phyloP scores from a whole-genome alignment of 768 basidiomycete species.

The Plicaturopsis crispa region DNA sequence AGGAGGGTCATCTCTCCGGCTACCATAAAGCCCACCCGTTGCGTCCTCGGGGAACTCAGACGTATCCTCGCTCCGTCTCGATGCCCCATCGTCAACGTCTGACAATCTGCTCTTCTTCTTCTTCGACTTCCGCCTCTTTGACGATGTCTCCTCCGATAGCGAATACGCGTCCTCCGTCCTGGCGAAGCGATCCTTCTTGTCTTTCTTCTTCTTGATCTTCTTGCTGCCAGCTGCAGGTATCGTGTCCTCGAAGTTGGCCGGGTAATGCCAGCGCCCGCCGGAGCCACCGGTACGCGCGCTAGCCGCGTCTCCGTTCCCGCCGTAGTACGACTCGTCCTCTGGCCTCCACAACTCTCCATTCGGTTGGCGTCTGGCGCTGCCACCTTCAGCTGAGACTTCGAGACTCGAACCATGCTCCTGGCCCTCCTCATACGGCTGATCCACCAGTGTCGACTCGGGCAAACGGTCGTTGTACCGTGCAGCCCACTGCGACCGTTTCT shows the following conservation, averaged over 20 bases:
- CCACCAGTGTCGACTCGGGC: slow-evolving; percentile 59
- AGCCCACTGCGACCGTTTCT: slow-evolving; percentile 83
- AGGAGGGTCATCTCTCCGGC: slow-evolving; percentile 9
- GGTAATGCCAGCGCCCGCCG: slow-evolving; percentile 75
- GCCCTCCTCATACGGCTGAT: slow-evolving; percentile 71
- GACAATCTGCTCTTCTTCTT: slow-evolving; percentile 45
- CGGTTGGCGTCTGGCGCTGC: slow-evolving; percentile 23
- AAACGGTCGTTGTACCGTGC: slow-evolving; percentile 79
- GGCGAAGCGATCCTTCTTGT: slow-evolving; percentile 85
- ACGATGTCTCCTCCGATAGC: slow-evolving; percentile 35
- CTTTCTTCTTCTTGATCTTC: slow-evolving; percentile 59
- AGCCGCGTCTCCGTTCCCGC: slow-evolving; percentile 29
- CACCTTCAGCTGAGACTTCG: slow-evolving; percentile 28
- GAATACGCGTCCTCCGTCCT: slow-evolving; percentile 80
- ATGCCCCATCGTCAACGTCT: slow-evolving; percentile 24
- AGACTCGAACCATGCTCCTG: slow-evolving; percentile 48
- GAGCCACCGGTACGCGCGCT: slow-evolving; percentile 24
- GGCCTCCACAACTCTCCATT: slow-evolving; percentile 64
- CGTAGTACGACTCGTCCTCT: slow-evolving; percentile 72
- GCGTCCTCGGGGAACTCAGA: slow-evolving; percentile 66
- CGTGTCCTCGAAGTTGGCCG: slow-evolving; percentile 72
- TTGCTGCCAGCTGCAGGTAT: slow-evolving; percentile 27
- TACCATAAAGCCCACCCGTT: slow-evolving; percentile 60
- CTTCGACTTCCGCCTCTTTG: slow-evolving; percentile 36
- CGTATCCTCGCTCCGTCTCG: slow-evolving; percentile 22